Conservation (phyloP, 768 basidiomycete species). For the Suillus weaverae region DNA sequence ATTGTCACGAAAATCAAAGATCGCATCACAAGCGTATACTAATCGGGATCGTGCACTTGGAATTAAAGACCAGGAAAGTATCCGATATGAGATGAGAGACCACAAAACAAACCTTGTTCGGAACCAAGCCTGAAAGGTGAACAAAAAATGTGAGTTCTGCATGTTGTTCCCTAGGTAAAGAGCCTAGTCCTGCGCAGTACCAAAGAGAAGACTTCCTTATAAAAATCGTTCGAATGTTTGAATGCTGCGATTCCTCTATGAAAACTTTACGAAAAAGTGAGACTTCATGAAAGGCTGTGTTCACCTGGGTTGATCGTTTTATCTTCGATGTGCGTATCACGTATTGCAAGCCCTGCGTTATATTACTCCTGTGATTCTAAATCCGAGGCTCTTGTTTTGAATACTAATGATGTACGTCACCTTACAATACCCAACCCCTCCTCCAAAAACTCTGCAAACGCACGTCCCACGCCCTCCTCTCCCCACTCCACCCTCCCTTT, state of each 20-base stretch:
- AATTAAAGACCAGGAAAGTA: background rate
- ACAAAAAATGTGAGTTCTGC: too few species aligned
- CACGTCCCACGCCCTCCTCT: slow-evolving; percentile 65
- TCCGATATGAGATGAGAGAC: background rate
- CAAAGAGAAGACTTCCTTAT: too few species aligned
- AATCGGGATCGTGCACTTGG: background rate
- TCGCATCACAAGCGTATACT: background rate
- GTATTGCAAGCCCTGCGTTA: background rate
- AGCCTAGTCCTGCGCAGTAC: too few species aligned
- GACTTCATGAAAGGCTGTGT: background rate
- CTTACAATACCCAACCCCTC: slow-evolving; percentile 33
- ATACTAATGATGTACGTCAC: background rate
- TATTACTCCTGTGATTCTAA: background rate
- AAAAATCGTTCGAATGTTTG: too few species aligned
- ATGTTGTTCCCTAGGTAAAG: too few species aligned
- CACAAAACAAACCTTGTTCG: background rate
- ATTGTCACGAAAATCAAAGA: background rate
- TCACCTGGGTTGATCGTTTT: background rate
- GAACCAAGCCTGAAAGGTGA: background rate
- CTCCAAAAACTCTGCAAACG: slow-evolving; percentile 72
- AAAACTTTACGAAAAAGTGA: background rate
- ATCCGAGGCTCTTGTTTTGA: background rate
- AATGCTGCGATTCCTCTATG: background rate
- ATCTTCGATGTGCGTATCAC: background rate
- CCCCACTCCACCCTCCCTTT: slow-evolving; percentile 77